These are phyloP conservation scores for Phytomonas sp. DNA, from an alignment of 208 protist species.

Conservation along the genomic window DNA sequence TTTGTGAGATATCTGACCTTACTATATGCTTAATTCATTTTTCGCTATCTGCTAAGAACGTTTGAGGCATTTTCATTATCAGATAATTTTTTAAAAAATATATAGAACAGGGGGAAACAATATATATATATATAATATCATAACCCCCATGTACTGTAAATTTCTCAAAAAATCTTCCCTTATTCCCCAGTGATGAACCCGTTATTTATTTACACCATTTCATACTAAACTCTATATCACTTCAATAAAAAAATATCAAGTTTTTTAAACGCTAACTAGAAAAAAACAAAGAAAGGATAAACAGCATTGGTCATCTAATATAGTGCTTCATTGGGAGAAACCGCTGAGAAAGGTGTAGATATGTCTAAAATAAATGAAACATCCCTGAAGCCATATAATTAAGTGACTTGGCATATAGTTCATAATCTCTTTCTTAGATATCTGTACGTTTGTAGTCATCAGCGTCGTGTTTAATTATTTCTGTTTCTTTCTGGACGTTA, in stretches of 20 bases:
- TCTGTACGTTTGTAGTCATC: background rate
- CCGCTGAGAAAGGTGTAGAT: background rate
- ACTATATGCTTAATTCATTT: background rate
- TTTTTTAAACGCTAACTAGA: background rate
- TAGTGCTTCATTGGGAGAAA: background rate
- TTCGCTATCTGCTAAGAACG: background rate
- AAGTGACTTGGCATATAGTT: background rate
- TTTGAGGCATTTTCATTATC: background rate
- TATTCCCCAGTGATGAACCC: background rate
- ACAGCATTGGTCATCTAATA: background rate
- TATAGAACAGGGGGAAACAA: constrained; percentile 5
- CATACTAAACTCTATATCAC: constrained; percentile 4
- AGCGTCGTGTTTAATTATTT: background rate
- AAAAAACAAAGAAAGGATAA: background rate
- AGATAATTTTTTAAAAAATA: constrained; percentile 17
- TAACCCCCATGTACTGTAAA: background rate
- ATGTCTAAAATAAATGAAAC: background rate
- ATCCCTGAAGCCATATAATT: background rate
- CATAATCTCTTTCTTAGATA: background rate
- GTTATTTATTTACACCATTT: constrained; percentile 1
- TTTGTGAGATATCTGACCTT: background rate
- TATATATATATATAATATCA: constrained; percentile 6
- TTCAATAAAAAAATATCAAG: constrained; percentile 7
- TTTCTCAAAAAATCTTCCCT: background rate
- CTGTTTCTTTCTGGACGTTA: constrained; percentile 28